Evolutionary conservation across 2,329 filamentous ascomycete genomes (phyloP).

Genomic region (Didymella pomorum): DNA sequence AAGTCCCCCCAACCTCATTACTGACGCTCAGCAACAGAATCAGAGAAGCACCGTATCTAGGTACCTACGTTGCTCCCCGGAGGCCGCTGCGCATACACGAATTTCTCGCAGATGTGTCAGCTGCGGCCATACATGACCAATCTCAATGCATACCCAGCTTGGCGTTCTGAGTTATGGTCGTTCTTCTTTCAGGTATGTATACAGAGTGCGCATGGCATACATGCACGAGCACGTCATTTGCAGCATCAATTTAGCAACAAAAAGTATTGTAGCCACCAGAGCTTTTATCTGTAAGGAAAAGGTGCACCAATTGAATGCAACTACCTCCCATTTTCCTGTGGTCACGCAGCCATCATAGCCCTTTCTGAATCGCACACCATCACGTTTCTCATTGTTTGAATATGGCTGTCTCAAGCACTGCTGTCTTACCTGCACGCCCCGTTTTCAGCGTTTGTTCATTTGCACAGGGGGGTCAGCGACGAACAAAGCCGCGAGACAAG

Average conservation of each 20-base stretch:
- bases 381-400: constrained; percentile 1
- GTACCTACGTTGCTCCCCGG: constrained; percentile 7
- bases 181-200: constrained; percentile 21
- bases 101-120: constrained; percentile 6
- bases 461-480: constrained; percentile 7
- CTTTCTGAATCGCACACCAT: background rate
- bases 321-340: background rate
- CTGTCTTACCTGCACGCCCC: constrained; percentile 13
- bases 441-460: constrained; percentile 17
- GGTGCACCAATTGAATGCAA: no score
- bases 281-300: no score
- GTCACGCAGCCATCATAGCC: background rate
- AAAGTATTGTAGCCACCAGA: no score
- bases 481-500: constrained; percentile 29
- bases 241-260: constrained; percentile 22
- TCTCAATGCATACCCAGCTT: constrained; percentile 27
- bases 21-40: constrained; percentile 61
- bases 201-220: constrained; percentile 8
- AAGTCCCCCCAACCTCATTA: background rate
- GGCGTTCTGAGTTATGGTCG: constrained; percentile 26
- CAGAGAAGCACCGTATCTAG: constrained; percentile 77
- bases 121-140: constrained; percentile 8
- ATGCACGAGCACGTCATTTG: constrained; percentile 7
- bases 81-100: constrained; percentile 8
- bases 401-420: background rate